Evolutionary conservation across 495 filamentous ascomycete genomes (phyloP), one percentile per base, ranked within the genome.

Genomic region (Astrocystis sublimbata): DNA sequence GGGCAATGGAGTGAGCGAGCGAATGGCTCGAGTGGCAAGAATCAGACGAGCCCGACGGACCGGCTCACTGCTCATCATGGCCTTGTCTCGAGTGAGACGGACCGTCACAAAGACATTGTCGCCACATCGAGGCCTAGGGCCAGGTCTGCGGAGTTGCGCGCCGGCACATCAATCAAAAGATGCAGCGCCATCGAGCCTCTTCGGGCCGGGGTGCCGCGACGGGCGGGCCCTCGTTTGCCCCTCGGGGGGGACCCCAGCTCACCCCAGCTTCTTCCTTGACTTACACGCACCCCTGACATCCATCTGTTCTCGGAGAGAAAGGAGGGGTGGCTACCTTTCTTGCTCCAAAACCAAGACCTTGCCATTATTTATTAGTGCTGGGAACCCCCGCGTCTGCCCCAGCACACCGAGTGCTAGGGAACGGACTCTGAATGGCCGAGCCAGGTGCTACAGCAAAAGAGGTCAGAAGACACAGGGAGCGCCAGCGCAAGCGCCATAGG

Each of bases 361-460:
- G 65, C 53, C n/a, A 62, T 43, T 72, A 72, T 72, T 72, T 72
- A 72, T 68, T 66, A 62, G 51, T 68, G 65, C 61, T 70, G 58
- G 58, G 46, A 51, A 72, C 70, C 70, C n/a, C 70, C 70, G 70
- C 70, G 70, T n/a, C 65, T 62, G 60, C 69, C 65, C 60, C 63
- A 66, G 60, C 60, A 49, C 64, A 42, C 42, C 51, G 56, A 55
- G 57, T 35, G 63, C 60, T 59, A 38, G 66, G 63, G 60, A 70
- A 70, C 67, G 70, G 63, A 65, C 68, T 68, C 68, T 72, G 70
- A 70, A 72, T 72, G 70, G 70, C 70, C 70, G 68, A 65, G 67
- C 62, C 49, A 72, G 61, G 64, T 46, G 45, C 53, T 58, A 40
- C 36, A 61, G 60, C 41, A 64, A 58, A 54, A 67, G 41, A 60